Evolutionary conservation across 2,329 filamentous ascomycete genomes (phyloP).

Genomic region (Diaporthe citri): DNA sequence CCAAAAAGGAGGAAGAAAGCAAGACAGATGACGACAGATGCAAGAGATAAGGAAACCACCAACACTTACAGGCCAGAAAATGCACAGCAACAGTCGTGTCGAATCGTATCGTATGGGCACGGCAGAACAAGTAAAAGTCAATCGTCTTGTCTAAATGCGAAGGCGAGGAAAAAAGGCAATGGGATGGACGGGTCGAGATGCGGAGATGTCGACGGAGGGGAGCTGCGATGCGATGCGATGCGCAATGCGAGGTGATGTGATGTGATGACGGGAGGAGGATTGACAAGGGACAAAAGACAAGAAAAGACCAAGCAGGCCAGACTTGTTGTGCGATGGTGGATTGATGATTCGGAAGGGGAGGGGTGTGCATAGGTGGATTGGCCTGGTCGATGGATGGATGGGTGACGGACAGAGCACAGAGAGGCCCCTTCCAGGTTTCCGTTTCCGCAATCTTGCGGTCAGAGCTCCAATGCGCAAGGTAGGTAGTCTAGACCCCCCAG

Average conservation of each 20-base stretch:
- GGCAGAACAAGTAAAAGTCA: constrained; percentile 2
- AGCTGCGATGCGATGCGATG: constrained; percentile 7
- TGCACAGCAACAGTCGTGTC: constrained; percentile 6
- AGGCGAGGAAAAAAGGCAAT: constrained; percentile 21
- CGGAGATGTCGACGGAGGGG: not conserved
- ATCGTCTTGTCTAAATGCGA: constrained; percentile 27
- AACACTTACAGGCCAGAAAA: constrained; percentile 9
- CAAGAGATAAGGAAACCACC: constrained; percentile 4
- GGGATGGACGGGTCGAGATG: not conserved
- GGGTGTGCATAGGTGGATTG: not conserved
- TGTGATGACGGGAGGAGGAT: constrained; percentile 16
- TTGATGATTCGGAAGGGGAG: not conserved
- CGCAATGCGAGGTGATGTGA: constrained; percentile 31
- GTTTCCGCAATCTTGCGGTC: constrained; percentile 32
- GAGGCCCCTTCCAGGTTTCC: constrained; percentile 6
- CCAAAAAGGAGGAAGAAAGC: not conserved
- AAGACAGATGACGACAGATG: constrained; percentile 3
- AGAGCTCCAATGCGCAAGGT: constrained; percentile 9
- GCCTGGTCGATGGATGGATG: not conserved
- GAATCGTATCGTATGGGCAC: not conserved
- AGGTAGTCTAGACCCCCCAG: constrained; percentile 10
- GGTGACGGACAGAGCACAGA: not conserved
- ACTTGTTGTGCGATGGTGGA: constrained; percentile 6
- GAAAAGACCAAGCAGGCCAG: constrained; percentile 25
- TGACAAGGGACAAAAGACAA: constrained; percentile 23